Evolutionary conservation across 1,139 yeast genomes (phyloP), one percentile per base, ranked within the genome.

Genomic region (Yamadazyma mexicana): DNA sequence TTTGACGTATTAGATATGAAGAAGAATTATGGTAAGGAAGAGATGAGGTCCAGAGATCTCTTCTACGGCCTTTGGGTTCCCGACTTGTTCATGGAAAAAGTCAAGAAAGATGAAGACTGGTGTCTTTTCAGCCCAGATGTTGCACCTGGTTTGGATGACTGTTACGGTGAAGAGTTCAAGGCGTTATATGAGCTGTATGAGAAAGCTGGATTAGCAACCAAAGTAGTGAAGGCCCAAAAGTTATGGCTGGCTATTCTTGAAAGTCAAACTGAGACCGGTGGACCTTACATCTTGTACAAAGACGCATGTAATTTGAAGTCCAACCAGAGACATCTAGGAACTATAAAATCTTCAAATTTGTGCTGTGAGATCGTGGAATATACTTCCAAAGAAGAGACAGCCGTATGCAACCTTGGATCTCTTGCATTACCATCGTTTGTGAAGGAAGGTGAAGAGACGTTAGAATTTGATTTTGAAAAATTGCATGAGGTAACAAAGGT

Each of bases 401-500:
- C 82, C 2, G 83, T 77, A 14, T 77, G 82, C 55, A 77, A 77
- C 52, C 59, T 77, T 35, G 81, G 74, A 1, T 76, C 81, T 3
- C 53, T 77, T 31, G 81, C 80, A 1, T 63, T 77, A 40, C 81
- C 81, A 2, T 51, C 67, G 0, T 77, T 66, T 52, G 59, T 68
- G 7, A 48, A 49, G 35, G 47, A 54, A 17, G 36, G 68, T 40
- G 62, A 61, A 26, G 79, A 77, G 43, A 74, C 68, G 24, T 68
- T 70, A 15, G 53, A 51, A 22, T 86, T 83, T 58, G 81, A 87
- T 67, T 85, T 85, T 60, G 70, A 75, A 46, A 80, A 80, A 53
- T 67, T 87, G 42, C 95, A 87, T 59, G 70, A 73, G 8, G 85
- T 85, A 34, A 71, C 87, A 40, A 87, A 87, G 69, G 87, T 84